Percentiles rank a stretch among this genome's conserved stretches.
Conservation (phyloP, 1,284 basidiomycete genomes). For the Amylostereum chailletii region DNA sequence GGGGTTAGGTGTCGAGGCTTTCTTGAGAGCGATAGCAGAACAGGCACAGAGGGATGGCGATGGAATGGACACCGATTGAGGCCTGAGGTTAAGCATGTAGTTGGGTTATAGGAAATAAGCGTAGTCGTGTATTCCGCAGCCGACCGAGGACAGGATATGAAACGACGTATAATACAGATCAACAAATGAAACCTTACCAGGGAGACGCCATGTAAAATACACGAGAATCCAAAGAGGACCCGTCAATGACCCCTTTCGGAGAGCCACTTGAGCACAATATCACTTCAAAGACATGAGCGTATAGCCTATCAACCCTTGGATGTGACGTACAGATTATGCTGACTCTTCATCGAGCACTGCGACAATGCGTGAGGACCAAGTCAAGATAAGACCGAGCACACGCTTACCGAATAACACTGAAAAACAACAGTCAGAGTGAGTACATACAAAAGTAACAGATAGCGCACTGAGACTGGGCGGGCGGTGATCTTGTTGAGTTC, state of each 20-base stretch:
- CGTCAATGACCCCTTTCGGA: constrained; percentile 50
- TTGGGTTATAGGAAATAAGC: background rate
- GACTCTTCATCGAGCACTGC: constrained; percentile 89
- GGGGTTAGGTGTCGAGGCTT: constrained; percentile 60
- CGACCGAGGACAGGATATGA: background rate
- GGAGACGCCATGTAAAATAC: too few relatives aligned
- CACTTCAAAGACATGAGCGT: constrained; percentile 27
- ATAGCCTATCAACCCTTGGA: background rate
- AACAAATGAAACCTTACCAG: too few relatives aligned
- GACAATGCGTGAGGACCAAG: constrained; percentile 3
- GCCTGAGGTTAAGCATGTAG: background rate
- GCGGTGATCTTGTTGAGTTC: constrained; percentile 79
- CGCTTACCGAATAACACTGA: background rate
- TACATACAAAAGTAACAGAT: background rate
- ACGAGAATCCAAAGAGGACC: too few relatives aligned
- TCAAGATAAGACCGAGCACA: too few relatives aligned
- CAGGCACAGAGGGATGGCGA: constrained; percentile 50
- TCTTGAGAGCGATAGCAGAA: constrained; percentile 65
- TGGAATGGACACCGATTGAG: constrained; percentile 53
- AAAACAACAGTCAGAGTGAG: constrained; percentile 8
- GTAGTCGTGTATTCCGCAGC: background rate
- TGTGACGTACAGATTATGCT: constrained; percentile 74
- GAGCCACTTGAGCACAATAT: constrained; percentile 70
- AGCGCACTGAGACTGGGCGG: constrained; percentile 76
- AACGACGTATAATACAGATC: constrained; percentile 3